Evolutionary conservation across 345 rosid species (phyloP), one percentile per base, ranked within the genome.

Genomic region (Salix caprea): DNA sequence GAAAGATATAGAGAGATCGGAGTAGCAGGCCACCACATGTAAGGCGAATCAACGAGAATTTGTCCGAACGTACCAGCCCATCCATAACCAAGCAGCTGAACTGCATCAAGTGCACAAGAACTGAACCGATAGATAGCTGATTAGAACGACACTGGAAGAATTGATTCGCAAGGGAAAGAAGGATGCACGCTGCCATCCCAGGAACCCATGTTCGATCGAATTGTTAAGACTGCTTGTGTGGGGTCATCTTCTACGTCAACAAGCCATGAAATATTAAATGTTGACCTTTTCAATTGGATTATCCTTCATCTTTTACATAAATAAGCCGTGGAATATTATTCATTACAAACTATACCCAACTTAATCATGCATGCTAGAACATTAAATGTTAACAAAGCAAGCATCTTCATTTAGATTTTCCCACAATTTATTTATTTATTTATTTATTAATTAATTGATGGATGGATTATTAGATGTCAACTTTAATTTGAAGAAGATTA

Each of bases 1-100:
- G n/a, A n/a, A n/a, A 42, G 6, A 8, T 30, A 15, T 65, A 0
- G 69, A 54, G 66, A 32, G 69, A 32, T 39, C 42, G 39, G 78
- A 58, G 87, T 89, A 21, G 81, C 52, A 2, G 98, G 98, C 98
- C 98, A 94, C 94, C 97, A 92, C 96, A 92, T 91, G 72, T 84
- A 92, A 1, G 97, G 93, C 1, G 94, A 92, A 7, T 92, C 97
- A 10, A 92, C 94, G 0, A 88, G 87, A 82, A 84, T 80, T 77
- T 73, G 86, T 74, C 91, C 84, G 85, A 94, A 91, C 2, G 92
- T 18, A 34, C 96, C 92, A 62, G 90, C 98, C 93, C 90, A 94
- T 24, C 96, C 96, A 82, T 92, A 91, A 26, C 97, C 93, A 75
- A 91, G 88, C 83, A 94, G 62, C 97, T 92, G 2, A 39, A 39